Conservation (phyloP, 805 yeast genomes). For the Tetrapisispora pingtungensis region DNA sequence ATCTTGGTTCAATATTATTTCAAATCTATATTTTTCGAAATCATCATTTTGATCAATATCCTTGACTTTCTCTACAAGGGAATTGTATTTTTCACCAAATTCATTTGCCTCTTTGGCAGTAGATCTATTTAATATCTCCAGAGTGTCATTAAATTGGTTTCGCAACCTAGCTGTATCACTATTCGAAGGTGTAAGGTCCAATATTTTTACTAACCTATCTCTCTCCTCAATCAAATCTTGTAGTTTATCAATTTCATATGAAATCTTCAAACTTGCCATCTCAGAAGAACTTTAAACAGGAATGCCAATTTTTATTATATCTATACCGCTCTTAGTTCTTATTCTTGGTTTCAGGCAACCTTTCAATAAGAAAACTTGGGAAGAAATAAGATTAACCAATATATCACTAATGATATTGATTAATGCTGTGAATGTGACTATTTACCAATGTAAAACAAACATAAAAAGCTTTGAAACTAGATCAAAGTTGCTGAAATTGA, state of each 20-base stretch:
- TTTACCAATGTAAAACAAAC: no score
- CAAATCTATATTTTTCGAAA: not conserved
- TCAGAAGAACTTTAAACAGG: no score
- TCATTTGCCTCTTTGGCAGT: slow-evolving; percentile 4
- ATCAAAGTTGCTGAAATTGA: no score
- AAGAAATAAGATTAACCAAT: no score
- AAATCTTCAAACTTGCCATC: slow-evolving; percentile 11
- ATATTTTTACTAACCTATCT: slow-evolving; percentile 12
- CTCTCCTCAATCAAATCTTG: slow-evolving; percentile 24
- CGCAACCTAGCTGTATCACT: slow-evolving; percentile 19
- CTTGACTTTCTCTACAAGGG: slow-evolving; percentile 8
- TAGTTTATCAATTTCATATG: slow-evolving; percentile 20
- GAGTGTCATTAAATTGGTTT: slow-evolving; percentile 13
- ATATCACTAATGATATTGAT: no score
- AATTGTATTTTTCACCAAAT: slow-evolving; percentile 9
- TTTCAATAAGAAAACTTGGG: no score
- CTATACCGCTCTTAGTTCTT: no score
- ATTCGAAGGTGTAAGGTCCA: slow-evolving; percentile 18
- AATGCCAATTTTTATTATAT: no score
- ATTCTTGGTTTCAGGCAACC: no score
- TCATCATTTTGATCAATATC: slow-evolving; percentile 6
- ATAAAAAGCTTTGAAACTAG: no score
- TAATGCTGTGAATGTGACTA: no score
- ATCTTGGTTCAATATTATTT: not conserved
- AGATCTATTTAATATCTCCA: slow-evolving; percentile 9